These are phyloP conservation scores for Microstegium vimineum DNA, from an alignment of 176 grass and related monocot genomes.

Conservation along the genomic window DNA sequence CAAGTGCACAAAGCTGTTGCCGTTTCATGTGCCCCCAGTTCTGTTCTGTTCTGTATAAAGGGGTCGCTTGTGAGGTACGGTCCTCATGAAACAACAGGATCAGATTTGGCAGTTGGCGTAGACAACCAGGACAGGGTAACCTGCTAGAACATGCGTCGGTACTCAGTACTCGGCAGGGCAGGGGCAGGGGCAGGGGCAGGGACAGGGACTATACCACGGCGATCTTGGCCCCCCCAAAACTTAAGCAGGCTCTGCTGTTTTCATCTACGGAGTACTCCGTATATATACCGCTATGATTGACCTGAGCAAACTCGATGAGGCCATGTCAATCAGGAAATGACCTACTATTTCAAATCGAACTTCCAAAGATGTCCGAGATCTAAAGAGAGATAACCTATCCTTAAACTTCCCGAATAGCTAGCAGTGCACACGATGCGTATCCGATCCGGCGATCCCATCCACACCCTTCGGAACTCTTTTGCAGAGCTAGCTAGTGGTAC, in stretches of 20 bases:
- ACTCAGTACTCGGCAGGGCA: too few relatives aligned
- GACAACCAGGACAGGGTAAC: not conserved
- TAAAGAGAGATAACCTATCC: not conserved
- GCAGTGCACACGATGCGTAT: not conserved
- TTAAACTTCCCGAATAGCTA: not conserved
- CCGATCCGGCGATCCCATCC: too few relatives aligned
- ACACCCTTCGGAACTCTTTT: not conserved
- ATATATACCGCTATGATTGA: constrained; percentile 9
- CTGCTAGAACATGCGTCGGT: not conserved
- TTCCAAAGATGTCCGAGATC: not conserved
- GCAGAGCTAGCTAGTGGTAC: not conserved
- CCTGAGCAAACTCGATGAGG: not conserved
- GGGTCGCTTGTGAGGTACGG: not conserved
- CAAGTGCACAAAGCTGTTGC: not conserved
- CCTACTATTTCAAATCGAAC: not conserved
- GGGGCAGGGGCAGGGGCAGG: not conserved
- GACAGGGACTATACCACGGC: not conserved
- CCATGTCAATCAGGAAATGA: not conserved
- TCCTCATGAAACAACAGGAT: constrained; percentile 7
- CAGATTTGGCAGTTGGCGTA: not conserved
- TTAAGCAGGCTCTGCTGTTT: not conserved
- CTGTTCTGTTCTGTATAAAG: not conserved
- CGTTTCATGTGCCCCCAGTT: not conserved
- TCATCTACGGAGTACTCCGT: too few relatives aligned
- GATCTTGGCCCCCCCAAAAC: not conserved